A percentile compares a stretch with the other conserved stretches of the same genome.
Conservation (phyloP, 2,329 filamentous ascomycete species). For the Xylaria sp. region DNA sequence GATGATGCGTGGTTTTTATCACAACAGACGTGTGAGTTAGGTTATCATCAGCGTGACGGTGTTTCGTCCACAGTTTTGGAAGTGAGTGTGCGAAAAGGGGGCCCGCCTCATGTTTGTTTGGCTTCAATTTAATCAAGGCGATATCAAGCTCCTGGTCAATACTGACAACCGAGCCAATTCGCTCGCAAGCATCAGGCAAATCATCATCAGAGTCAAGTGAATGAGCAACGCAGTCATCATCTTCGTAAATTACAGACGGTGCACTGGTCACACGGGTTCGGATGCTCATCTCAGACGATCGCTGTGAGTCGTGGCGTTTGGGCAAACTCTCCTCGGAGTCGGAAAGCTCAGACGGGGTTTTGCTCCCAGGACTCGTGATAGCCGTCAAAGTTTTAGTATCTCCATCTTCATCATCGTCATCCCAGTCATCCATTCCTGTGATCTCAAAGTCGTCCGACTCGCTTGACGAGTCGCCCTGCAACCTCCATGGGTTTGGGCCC, state of each 20-base stretch:
- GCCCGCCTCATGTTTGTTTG: no score
- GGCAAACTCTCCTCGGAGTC: constrained; percentile 29
- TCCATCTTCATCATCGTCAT: constrained; percentile 30
- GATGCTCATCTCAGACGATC: constrained; percentile 23
- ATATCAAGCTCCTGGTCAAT: constrained; percentile 31
- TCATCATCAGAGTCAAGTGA: background rate
- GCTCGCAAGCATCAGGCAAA: constrained; percentile 13
- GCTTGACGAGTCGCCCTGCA: constrained; percentile 17
- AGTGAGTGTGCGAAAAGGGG: background rate
- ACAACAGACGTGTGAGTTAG: constrained; percentile 12
- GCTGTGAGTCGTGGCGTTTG: constrained; percentile 22
- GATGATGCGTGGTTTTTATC: constrained; percentile 29
- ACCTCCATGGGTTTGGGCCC: background rate
- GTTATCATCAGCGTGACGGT: background rate
- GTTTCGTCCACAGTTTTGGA: background rate
- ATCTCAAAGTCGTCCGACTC: constrained; percentile 34
- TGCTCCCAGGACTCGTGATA: constrained; percentile 33
- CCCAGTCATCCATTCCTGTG: constrained; percentile 33
- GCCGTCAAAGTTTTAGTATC: constrained; percentile 23
- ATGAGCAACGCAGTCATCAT: constrained; percentile 1
- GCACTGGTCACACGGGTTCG: background rate
- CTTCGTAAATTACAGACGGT: constrained; percentile 7
- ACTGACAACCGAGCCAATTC: constrained; percentile 26
- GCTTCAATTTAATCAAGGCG: constrained; percentile 26
- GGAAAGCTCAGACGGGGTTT: constrained; percentile 31